Evolutionary conservation across 148 eudicot species (phyloP).

Genomic region (Cornus kousa): DNA sequence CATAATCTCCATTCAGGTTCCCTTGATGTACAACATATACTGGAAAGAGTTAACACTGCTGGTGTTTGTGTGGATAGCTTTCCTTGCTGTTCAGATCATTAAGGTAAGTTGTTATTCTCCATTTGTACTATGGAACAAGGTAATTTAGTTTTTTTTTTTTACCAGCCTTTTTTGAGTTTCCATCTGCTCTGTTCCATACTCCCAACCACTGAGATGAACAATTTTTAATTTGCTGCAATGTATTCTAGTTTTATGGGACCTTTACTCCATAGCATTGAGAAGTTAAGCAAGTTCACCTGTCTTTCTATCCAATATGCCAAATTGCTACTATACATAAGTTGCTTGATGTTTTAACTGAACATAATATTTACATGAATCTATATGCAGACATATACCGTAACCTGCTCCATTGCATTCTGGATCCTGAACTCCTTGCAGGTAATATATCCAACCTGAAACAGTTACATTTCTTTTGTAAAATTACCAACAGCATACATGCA

Average conservation of each 20-base stretch:
- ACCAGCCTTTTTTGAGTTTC: background rate
- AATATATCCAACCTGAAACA: conserved; percentile 3
- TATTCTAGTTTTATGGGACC: background rate
- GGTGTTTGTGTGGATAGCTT: conserved; percentile 62
- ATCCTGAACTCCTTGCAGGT: conserved; percentile 50
- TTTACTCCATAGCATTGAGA: background rate
- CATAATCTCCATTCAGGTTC: conserved; percentile 36
- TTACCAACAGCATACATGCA: conserved; percentile 3
- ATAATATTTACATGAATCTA: background rate
- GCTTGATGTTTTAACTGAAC: background rate
- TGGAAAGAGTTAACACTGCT: conserved; percentile 71
- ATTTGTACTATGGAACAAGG: background rate
- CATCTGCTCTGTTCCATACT: background rate
- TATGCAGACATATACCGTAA: conserved; percentile 36
- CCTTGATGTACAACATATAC: conserved; percentile 45
- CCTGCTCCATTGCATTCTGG: conserved; percentile 54
- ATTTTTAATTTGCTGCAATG: background rate
- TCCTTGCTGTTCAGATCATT: conserved; percentile 56
- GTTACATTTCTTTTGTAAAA: background rate
- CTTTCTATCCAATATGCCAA: background rate
- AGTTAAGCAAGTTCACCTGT: background rate
- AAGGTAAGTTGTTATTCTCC: conserved; percentile 37
- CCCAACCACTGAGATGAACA: background rate
- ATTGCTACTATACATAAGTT: background rate
- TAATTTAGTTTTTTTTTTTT: background rate